These are phyloP conservation scores for Ophiocytium majus DNA, from an alignment of 352 stramenopile species.

Conservation along the genomic window DNA sequence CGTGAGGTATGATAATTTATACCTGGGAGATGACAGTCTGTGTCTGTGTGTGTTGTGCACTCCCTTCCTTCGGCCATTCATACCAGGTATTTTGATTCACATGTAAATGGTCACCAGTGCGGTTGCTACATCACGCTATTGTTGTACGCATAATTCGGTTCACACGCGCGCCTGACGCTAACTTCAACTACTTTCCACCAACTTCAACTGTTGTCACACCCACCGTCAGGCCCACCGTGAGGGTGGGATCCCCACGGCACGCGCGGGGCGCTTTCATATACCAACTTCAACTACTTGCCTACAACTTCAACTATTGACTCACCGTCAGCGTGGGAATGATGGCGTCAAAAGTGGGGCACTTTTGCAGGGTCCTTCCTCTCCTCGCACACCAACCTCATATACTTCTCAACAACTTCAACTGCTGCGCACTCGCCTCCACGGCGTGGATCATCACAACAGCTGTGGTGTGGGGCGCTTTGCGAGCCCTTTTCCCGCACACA, in stretches of 20 bases:
- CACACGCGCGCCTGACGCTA: too few relatives aligned
- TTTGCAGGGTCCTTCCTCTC: too few relatives aligned
- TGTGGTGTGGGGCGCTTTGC: neutral
- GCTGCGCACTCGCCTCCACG: neutral
- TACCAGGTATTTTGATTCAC: too few relatives aligned
- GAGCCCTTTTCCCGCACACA: neutral
- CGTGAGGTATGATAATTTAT: too few relatives aligned
- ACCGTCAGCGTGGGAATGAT: neutral
- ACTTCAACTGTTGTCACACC: neutral
- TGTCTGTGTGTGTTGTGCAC: too few relatives aligned
- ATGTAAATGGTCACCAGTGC: too few relatives aligned
- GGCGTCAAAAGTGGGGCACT: too few relatives aligned
- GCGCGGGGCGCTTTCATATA: neutral
- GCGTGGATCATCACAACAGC: neutral
- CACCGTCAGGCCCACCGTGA: neutral
- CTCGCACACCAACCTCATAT: neutral
- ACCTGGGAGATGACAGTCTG: too few relatives aligned
- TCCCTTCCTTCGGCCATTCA: too few relatives aligned
- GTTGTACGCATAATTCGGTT: too few relatives aligned
- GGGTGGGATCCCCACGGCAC: neutral
- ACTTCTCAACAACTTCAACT: neutral
- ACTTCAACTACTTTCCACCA: neutral
- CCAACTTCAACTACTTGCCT: neutral
- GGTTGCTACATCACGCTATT: too few relatives aligned
- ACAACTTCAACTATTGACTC: neutral